A percentile compares a stretch with the other conserved stretches of the same genome.
phyloP scores from a whole-genome alignment of 2,329 filamentous ascomycete genomes.

The Zymoseptoria pseudotritici region DNA sequence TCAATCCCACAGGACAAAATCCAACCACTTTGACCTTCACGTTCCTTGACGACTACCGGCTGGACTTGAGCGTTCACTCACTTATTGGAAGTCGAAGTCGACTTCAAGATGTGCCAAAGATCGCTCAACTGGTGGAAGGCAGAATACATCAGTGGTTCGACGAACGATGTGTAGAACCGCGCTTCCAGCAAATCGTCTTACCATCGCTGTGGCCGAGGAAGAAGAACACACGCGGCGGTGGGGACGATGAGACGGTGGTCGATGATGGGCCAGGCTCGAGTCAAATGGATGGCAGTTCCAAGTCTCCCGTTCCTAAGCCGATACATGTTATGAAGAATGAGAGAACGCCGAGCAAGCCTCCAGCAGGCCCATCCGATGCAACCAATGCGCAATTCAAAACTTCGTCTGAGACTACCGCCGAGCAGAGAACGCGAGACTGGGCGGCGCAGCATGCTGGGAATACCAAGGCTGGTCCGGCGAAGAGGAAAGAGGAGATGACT shows the following conservation, averaged over 20 bases:
- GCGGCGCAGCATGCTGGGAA: constrained; percentile 22
- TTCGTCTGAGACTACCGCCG: constrained; percentile 23
- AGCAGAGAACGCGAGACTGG: constrained; percentile 30
- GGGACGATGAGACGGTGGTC: constrained; percentile 47
- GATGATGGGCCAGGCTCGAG: constrained; percentile 7
- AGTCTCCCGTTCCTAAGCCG: constrained; percentile 3
- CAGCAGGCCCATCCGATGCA: constrained; percentile 2
- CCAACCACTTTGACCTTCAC: constrained; percentile 85
- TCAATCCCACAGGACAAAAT: constrained; percentile 37
- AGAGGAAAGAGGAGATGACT: constrained; percentile 22
- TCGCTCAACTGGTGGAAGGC: constrained; percentile 74
- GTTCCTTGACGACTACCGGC: constrained; percentile 79
- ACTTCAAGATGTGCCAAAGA: constrained; percentile 80
- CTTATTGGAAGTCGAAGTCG: constrained; percentile 72
- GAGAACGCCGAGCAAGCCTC: constrained; percentile 1
- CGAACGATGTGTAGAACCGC: constrained; percentile 74
- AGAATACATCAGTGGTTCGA: constrained; percentile 82
- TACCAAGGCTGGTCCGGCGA: constrained; percentile 7
- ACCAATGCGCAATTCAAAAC: constrained; percentile 1
- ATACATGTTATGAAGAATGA: constrained; percentile 10
- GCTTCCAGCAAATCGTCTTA: constrained; percentile 79
- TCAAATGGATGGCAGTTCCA: constrained; percentile 10
- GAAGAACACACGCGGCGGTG: constrained; percentile 70
- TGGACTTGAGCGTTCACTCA: constrained; percentile 75
- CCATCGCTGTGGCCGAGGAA: constrained; percentile 79